Base-by-base conservation (phyloP, 257 asterid species). In the Nicotiana knightiana region DNA sequence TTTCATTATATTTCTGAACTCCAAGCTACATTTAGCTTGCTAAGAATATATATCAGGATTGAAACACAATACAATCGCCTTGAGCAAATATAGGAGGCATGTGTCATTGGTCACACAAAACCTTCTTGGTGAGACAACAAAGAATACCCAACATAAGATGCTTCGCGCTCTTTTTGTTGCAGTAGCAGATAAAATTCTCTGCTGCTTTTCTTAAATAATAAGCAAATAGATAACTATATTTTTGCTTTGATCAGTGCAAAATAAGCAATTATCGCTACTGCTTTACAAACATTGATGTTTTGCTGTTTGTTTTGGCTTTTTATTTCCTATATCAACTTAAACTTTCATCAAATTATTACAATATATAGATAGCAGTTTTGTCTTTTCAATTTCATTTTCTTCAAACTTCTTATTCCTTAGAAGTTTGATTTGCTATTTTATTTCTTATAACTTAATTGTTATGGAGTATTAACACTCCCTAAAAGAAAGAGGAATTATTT, bases 161-260 rank as follows among this genome's bases (percentile, higher is more conserved):
- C 28, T 67, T 67, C 13, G 16, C 26, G 21, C 51, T 67, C 48
- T 66, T 66, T 67, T 46, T 32, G 28, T 67, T 67, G 75, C 75
- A 67, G 75, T 32, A 67, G 48, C 75, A 67, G 53, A 67, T 65
- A 67, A 16, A 13, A 48, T 13, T 48, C 21, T 46, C 24, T 73
- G 62, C 79, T 46, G 61, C 79, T 73, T 73, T 48, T 73, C 24
- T 73, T 5, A 48, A 73, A 48, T 73, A 73, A 73, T 73, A 73
- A 73, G 79, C 26, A 48, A 73, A 73, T 24, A 6, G 39, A 73
- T 1, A 26, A 48, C 15, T 26, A 33, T 73, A 53, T 48, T 48
- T 70, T 48, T 73, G 39, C 79, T 73, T 48, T 73, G 62, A 26
- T 73, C 35, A 7, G 62, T 24, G 43, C 62, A 48, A 48, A 43